Percentiles rank a stretch among this genome's conserved stretches.
Conservation (phyloP, 257 asterid species). For the Fraxinus anomala region DNA sequence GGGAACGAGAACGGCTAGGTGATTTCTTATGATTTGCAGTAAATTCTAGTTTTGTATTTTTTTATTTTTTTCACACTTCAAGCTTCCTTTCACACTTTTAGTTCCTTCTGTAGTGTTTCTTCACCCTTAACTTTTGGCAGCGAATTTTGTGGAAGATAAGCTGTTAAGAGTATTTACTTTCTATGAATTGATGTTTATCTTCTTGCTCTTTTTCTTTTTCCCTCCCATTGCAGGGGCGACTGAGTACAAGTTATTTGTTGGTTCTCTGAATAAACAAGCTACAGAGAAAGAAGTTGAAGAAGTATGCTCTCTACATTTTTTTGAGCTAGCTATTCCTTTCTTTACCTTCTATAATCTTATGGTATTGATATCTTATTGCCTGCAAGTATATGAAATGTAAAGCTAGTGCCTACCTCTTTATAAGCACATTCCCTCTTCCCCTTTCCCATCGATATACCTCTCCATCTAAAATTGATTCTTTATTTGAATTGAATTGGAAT, state of each 20-base stretch:
- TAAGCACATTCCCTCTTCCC: not conserved
- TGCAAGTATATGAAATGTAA: not conserved
- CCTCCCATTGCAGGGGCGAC: constrained; percentile 64
- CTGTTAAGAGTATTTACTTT: not conserved
- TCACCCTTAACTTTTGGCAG: not conserved
- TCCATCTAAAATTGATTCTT: not conserved
- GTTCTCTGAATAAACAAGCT: constrained; percentile 85
- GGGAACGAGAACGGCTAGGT: constrained; percentile 99
- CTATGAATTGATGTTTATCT: constrained; percentile 3
- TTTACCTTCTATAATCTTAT: constrained; percentile 20
- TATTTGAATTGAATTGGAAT: not conserved
- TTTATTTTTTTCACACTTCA: constrained; percentile 17
- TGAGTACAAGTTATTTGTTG: constrained; percentile 89
- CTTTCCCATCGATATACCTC: not conserved
- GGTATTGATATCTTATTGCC: not conserved
- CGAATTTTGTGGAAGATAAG: constrained; percentile 11
- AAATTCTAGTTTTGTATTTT: not conserved
- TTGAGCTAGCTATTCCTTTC: constrained; percentile 21
- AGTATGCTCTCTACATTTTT: constrained; percentile 46
- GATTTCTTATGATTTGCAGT: constrained; percentile 26
- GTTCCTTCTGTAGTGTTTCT: constrained; percentile 15
- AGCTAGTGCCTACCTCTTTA: constrained; percentile 2
- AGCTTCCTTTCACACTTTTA: not conserved
- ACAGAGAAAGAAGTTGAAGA: constrained; percentile 91
- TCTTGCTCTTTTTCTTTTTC: constrained; percentile 21